Percentiles rank a stretch among this genome's conserved stretches.
Evolutionary conservation across 1,284 basidiomycete genomes (phyloP).

Genomic region (Naganishia sp.): DNA sequence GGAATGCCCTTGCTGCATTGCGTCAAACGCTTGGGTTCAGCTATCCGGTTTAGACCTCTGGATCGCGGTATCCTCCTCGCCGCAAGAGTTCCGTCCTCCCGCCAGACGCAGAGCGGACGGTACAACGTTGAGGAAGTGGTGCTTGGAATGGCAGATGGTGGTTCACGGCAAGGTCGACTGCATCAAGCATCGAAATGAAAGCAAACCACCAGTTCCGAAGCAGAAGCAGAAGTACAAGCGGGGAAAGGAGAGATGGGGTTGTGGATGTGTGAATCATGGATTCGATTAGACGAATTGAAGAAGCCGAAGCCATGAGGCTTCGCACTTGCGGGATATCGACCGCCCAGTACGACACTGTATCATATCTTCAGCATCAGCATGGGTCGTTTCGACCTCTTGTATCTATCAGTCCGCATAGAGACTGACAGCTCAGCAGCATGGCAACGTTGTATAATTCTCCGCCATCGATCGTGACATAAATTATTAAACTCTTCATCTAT

Average conservation of each 20-base stretch:
- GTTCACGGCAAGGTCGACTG: constrained; percentile 19
- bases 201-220: constrained; percentile 10
- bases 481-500: no score
- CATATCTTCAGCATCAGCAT: not conserved
- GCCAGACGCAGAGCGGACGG: constrained; percentile 25
- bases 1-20: constrained; percentile 6
- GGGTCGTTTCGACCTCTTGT: not conserved
- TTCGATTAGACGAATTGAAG: constrained; percentile 2
- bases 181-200: constrained; percentile 17
- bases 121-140: constrained; percentile 22
- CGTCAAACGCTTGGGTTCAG: constrained; percentile 5
- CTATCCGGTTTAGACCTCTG: constrained; percentile 8
- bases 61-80: constrained; percentile 11
- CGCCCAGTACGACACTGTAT: not conserved
- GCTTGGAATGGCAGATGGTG: constrained; percentile 28
- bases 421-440: not conserved
- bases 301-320: not conserved
- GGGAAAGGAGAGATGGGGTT: constrained; percentile 21
- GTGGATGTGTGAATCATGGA: constrained; percentile 18
- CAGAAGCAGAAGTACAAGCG: constrained; percentile 3
- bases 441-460: no score
- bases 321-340: no score
- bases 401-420: constrained; percentile 1
- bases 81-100: constrained; percentile 16
- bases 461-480: no score